Percentiles rank a stretch among this genome's conserved stretches.
Evolutionary conservation across 1,284 basidiomycete species (phyloP).

Genomic region (Ustilago loliicola): DNA sequence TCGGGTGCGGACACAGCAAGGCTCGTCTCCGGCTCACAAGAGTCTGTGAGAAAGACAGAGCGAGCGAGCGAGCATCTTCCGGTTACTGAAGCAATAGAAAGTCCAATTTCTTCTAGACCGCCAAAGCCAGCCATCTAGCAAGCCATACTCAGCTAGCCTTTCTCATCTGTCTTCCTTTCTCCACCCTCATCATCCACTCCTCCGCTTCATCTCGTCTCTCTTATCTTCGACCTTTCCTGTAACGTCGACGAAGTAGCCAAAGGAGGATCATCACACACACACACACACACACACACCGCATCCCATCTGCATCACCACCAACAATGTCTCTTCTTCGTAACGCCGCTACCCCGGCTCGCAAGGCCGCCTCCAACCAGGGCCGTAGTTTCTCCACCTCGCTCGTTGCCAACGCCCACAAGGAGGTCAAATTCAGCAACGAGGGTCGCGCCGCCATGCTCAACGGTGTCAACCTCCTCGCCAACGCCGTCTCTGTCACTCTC

Average conservation of each 20-base stretch:
- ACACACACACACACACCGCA: conserved; percentile 4
- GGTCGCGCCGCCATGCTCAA: conserved; percentile 92
- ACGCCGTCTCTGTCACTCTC: conserved; percentile 83
- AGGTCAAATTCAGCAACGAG: conserved; percentile 96
- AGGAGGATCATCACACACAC: conserved; percentile 17
- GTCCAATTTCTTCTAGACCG: conserved; percentile 1
- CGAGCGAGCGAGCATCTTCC: background rate
- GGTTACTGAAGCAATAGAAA: conserved; percentile 2
- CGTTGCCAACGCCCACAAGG: conserved; percentile 77
- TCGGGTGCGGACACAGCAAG: background rate
- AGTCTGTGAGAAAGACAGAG: background rate
- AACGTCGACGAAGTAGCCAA: conserved; percentile 17
- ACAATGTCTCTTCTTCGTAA: conserved; percentile 63
- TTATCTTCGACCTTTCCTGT: conserved; percentile 17
- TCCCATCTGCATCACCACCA: background rate
- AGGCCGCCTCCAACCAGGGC: conserved; percentile 51
- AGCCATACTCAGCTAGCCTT: background rate
- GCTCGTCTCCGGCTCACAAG: too few species aligned
- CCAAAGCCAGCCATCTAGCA: background rate
- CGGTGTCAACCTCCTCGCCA: conserved; percentile 93
- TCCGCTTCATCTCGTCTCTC: conserved; percentile 14
- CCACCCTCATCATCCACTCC: background rate
- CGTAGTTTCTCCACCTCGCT: conserved; percentile 59
- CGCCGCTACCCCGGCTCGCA: conserved; percentile 51
- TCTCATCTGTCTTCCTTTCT: conserved; percentile 6